Conservation (phyloP, 495 filamentous ascomycete species). For the Penicillium cosmopolitanum region DNA sequence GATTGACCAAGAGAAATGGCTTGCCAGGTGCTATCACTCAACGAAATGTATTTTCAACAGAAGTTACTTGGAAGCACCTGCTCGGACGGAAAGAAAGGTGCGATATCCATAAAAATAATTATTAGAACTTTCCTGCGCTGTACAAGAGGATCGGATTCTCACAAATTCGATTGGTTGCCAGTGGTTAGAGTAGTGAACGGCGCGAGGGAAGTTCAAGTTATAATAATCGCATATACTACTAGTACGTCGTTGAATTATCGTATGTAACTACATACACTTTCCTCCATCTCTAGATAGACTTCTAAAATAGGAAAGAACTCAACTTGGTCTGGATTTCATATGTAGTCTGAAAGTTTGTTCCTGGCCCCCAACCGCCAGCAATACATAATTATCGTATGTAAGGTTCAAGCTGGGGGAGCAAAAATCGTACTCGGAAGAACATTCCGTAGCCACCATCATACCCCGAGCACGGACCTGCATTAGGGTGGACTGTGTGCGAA, state of each 20-base stretch:
- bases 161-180: too few species aligned
- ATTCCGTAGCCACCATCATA: constrained; percentile 17
- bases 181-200: too few species aligned
- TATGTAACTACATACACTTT: background rate
- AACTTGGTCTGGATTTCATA: background rate
- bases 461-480: constrained; percentile 9
- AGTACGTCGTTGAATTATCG: too few species aligned
- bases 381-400: constrained; percentile 1
- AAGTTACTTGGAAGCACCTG: too few species aligned
- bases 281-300: background rate
- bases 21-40: background rate
- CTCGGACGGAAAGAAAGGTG: too few species aligned
- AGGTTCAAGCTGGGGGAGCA: constrained; percentile 11
- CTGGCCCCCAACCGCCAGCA: constrained; percentile 3
- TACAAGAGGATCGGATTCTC: too few species aligned
- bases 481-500: constrained; percentile 10
- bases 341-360: background rate
- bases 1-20: background rate
- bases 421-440: constrained; percentile 15
- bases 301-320: background rate
- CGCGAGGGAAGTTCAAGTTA: too few species aligned
- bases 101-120: too few species aligned
- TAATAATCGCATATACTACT: too few species aligned
- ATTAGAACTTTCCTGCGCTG: too few species aligned
- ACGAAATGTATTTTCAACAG: too few species aligned